phyloP scores from a whole-genome alignment of 1,139 yeast species.

The Hansenula sp. region DNA sequence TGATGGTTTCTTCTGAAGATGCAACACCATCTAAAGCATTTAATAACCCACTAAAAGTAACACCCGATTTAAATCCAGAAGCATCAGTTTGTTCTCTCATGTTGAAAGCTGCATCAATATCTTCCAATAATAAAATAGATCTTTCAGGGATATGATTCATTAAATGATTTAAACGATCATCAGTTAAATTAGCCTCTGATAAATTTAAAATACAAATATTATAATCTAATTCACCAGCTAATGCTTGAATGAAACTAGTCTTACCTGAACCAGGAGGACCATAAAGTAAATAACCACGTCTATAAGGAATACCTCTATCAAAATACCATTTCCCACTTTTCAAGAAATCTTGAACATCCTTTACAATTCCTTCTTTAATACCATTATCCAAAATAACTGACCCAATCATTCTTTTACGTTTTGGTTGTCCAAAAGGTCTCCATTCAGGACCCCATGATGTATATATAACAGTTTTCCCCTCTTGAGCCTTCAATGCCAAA shows the following conservation, averaged over 20 bases:
- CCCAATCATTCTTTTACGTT: slow-evolving; percentile 78
- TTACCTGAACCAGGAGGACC: slow-evolving; percentile 99
- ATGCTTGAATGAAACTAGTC: slow-evolving; percentile 90
- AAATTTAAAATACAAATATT: slow-evolving; percentile 89
- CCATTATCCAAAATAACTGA: slow-evolving; percentile 84
- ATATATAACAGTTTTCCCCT: slow-evolving; percentile 90
- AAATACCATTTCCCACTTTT: slow-evolving; percentile 86
- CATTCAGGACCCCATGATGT: slow-evolving; percentile 99
- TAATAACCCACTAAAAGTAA: slow-evolving; percentile 88
- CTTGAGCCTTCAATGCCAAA: slow-evolving; percentile 76
- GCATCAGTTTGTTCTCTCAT: slow-evolving; percentile 74
- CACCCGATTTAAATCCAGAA: slow-evolving; percentile 76
- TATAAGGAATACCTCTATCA: slow-evolving; percentile 92
- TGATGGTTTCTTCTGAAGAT: slow-evolving; percentile 92
- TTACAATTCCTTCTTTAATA: slow-evolving; percentile 56
- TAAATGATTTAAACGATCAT: slow-evolving; percentile 86
- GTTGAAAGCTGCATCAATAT: slow-evolving; percentile 93
- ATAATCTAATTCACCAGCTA: slow-evolving; percentile 95
- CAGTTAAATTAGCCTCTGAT: slow-evolving; percentile 88
- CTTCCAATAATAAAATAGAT: slow-evolving; percentile 80
- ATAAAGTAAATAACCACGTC: slow-evolving; percentile 88
- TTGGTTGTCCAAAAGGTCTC: slow-evolving; percentile 97
- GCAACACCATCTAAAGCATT: slow-evolving; percentile 99
- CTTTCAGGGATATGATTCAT: slow-evolving; percentile 96
- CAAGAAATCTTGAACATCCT: slow-evolving; percentile 79